Evolutionary conservation across 2,329 filamentous ascomycete species (phyloP), one percentile per base, ranked within the genome.

Genomic region (Paracorniculantispora psalliotae): DNA sequence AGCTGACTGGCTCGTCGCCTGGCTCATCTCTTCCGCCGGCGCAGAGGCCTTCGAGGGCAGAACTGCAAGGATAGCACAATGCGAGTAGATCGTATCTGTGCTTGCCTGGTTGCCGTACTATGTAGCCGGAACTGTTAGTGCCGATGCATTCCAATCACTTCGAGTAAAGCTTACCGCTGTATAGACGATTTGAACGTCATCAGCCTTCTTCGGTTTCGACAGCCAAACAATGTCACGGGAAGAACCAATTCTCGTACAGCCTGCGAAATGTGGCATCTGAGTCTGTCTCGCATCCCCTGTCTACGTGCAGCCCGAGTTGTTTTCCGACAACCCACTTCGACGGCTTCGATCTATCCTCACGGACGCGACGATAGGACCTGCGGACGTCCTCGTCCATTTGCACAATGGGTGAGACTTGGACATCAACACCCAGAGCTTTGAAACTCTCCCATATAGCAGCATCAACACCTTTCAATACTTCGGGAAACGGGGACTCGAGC

Each of bases 381-480:
- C 13, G 12, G 37, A 12, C 17, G 10, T 2, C 23, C 5, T n/a
- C n/a, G 26, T 23, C 2, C 3, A 43, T 15, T 15, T 13, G 3
- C 5, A 53, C 12, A 19, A 54, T 19, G 10, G 51, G 51, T 19
- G n/a, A 17, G 9, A 33, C 28, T 4, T 33, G 8, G 13, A 44
- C 25, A 33, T 33, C 4, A 37, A 54, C 15, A 12, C 39, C 25
- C 2, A 54, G 51, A 15, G 39, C 51, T 33, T 43, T 28, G 3
- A 44, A 23, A 6, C n/a, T 44, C 28, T 54, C 51, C 51, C 51
- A 54, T 1, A 79, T 59, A 0, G 73, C 67, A 61, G 78, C 72
- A 60, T 82, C 79, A 1, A 73, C 62, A 0, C 79, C 78, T 63
- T 81, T 82, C 5, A 82, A 67, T 0, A 67, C 41, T 4, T 65